Evolutionary conservation across 352 stramenopile species (phyloP), one percentile per base, ranked within the genome.

Genomic region (Phytophthora sp.): DNA sequence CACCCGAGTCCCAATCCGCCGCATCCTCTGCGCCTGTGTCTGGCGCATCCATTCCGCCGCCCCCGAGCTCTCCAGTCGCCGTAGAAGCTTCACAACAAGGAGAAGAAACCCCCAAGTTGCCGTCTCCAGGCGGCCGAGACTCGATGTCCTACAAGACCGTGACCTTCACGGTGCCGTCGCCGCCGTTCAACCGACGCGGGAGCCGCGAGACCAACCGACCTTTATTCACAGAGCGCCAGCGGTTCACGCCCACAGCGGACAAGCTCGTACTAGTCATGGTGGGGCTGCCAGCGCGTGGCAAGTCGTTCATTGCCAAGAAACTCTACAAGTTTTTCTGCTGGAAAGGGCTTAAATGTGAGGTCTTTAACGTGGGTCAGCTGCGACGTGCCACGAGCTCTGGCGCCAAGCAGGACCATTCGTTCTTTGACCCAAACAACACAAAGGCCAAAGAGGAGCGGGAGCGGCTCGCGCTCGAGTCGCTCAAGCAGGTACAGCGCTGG

Each of bases 231-330:
- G 86, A 94, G 69, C 84, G 86, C 47, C 87, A 90, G 66, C 70
- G 85, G 24, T 94, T 82, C 69, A 94, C 86, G 15, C 84, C 80
- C 13, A 92, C 79, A 26, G 90, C 88, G 4, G 94, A 99, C 72
- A 98, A 98, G 60, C 79, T 99, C 13, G 91, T 98, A 52, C 85
- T 99, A 27, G 89, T 98, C 20, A 98, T 99, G 92, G 95, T 98
- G 23, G 96, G 96, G 0, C 70, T 99, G 7, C 96, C 96, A 0
- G 96, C 91, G 1, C 95, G 93, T 9, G 96, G 96, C 47, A 99
- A 99, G 72, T 98, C 95, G 51, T 97, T 98, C 71, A 98, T 98
- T 68, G 91, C 94, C 52, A 97, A 98, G 67, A 97, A 97, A 57
- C 74, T 94, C 2, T 82, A 75, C 54, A 91, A 91, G 65, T 92